Evolutionary conservation across 2,329 filamentous ascomycete genomes (phyloP).

Genomic region (Penicillium sp.): DNA sequence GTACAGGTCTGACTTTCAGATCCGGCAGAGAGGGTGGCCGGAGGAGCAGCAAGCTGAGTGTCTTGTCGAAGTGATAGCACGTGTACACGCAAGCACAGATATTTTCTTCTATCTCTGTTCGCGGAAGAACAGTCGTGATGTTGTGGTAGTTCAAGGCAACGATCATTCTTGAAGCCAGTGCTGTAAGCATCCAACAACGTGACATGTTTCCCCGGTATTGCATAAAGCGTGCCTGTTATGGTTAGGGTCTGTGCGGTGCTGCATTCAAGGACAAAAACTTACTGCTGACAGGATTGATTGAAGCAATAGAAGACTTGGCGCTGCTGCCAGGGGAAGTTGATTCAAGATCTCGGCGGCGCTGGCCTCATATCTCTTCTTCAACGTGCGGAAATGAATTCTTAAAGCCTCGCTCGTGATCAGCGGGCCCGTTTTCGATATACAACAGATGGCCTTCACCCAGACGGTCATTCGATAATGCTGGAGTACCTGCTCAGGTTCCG

Average conservation of each 20-base stretch:
- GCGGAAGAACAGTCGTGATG: conserved; percentile 17
- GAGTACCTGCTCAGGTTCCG: conserved; percentile 19
- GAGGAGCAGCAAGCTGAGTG: conserved; percentile 23
- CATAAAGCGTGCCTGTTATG: conserved; percentile 19
- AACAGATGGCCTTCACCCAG: conserved; percentile 21
- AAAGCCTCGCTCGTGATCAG: conserved; percentile 18
- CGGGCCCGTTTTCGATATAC: conserved; percentile 21
- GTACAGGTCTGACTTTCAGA: conserved; percentile 19
- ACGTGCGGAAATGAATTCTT: conserved; percentile 17
- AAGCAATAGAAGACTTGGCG: conserved; percentile 20
- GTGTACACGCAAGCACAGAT: conserved; percentile 22
- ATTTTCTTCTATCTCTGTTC: conserved; percentile 19
- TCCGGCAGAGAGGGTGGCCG: conserved; percentile 22
- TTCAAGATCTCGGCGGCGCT: conserved; percentile 20
- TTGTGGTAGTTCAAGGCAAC: conserved; percentile 26
- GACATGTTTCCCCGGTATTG: conserved; percentile 24
- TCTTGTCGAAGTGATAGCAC: conserved; percentile 26
- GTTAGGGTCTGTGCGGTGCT: background rate
- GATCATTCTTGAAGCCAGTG: conserved; percentile 17
- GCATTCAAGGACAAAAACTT: background rate
- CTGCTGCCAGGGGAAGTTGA: conserved; percentile 18
- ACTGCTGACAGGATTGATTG: conserved; percentile 25
- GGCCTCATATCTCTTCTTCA: conserved; percentile 22
- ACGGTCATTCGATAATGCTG: conserved; percentile 21
- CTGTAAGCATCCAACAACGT: conserved; percentile 24